phyloP scores from a whole-genome alignment of 108 stramenopile genomes.

The Skeletonema potamos region DNA sequence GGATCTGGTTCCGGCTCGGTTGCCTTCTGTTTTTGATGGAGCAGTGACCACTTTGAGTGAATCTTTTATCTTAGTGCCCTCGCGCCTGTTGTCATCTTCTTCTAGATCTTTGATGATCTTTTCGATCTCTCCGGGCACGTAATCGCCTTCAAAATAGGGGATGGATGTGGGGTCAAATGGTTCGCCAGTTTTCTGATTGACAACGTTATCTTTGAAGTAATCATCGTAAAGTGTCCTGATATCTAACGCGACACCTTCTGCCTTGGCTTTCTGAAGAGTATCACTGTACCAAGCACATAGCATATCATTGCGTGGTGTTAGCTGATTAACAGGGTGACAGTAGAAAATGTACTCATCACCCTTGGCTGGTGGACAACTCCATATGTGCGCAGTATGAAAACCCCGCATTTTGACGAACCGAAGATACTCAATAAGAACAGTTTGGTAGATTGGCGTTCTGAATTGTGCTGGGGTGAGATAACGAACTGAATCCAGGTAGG shows the following conservation, averaged over 20 bases:
- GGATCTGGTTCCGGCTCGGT: conserved; percentile 57
- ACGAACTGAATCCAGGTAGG: conserved; percentile 95
- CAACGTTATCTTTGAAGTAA: conserved; percentile 68
- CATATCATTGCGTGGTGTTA: conserved; percentile 87
- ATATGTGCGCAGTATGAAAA: conserved; percentile 96
- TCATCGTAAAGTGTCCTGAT: conserved; percentile 85
- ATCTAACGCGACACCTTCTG: conserved; percentile 72
- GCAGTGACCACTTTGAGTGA: conserved; percentile 2
- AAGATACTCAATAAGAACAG: conserved; percentile 89
- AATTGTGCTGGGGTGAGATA: conserved; percentile 85
- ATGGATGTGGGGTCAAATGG: conserved; percentile 56
- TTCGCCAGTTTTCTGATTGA: conserved; percentile 28
- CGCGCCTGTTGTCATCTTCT: conserved; percentile 35
- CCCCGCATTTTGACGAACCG: conserved; percentile 92
- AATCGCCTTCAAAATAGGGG: conserved; percentile 97
- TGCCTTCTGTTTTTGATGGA: conserved; percentile 47
- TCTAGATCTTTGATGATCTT: conserved; percentile 78
- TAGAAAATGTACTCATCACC: conserved; percentile 97
- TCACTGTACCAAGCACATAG: conserved; percentile 89
- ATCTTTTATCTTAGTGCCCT: conserved; percentile 25
- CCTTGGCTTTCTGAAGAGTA: conserved; percentile 83
- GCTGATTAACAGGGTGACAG: conserved; percentile 79
- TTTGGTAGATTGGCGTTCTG: conserved; percentile 89
- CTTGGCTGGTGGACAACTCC: conserved; percentile 96
- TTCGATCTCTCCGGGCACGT: conserved; percentile 93